Evolutionary conservation across 305 asterid species (phyloP), one percentile per base, ranked within the genome.

Genomic region (Salvia sclarea): DNA sequence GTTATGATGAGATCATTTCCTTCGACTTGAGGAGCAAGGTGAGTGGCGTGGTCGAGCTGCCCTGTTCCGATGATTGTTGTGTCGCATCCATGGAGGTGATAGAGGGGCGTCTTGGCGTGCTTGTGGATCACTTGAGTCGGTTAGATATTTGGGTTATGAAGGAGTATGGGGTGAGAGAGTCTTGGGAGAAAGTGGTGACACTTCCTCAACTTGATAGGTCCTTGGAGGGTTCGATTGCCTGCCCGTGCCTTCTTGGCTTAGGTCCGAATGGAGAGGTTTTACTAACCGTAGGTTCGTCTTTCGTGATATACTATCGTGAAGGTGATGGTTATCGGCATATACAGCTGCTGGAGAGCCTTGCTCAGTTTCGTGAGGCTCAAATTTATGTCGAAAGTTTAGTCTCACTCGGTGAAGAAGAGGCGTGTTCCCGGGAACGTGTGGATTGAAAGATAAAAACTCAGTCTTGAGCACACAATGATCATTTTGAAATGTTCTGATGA

Each of bases 61-160:
- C 83, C 0, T 31, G 28, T 63, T 50, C 28, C 55, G 31, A 17
- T 21, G 11, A 5, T 6, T 0, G 2, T 30, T n/a, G 17, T 14
- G 12, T 1, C 0, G 25, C 0, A 11, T 20, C 14, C 43, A 9
- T 80, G 28, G 78, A 76, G 6, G 78, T 68, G 64, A 13, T 77
- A 4, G 68, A 38, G 8, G 88, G 80, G 17, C 44, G 76, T 44
- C 63, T 83, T 40, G 63, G 78, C 1, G 6, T 78, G 65, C 68
- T 75, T 44, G 65, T 69, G 58, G 40, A 70, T 60, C 66, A 72
- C 1, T 0, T 41, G 7, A 18, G 9, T 17, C 5, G 17, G 13
- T 0, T 10, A 2, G 0, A 5, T 77, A 65, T 80, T 53, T 82
- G 87, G 83, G 18, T 83, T 53, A 4, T 68, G 80, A 68, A 68